A percentile compares a stretch with the other conserved stretches of the same genome.
These are phyloP conservation scores for Euphorbia lathyris DNA, from an alignment of 345 rosid genomes.

Conservation along the genomic window DNA sequence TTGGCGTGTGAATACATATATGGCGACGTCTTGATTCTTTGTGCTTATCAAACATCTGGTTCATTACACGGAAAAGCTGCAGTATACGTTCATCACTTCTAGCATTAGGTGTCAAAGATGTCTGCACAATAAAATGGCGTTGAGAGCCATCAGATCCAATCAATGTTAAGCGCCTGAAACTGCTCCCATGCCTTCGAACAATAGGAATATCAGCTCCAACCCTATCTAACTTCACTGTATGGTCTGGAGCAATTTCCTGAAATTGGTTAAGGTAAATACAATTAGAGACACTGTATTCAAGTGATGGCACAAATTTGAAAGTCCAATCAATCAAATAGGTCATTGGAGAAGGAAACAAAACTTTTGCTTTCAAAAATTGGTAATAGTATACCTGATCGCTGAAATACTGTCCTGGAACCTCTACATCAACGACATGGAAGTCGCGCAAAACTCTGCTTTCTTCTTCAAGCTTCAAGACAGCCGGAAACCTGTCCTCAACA, in stretches of 20 bases:
- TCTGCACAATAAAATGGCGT: slow-evolving; percentile 92
- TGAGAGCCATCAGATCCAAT: slow-evolving; percentile 99
- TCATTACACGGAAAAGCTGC: slow-evolving; percentile 97
- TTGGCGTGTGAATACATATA: slow-evolving; percentile 89
- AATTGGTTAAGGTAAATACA: slow-evolving; percentile 7
- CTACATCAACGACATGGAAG: slow-evolving; percentile 96
- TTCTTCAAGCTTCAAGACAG: slow-evolving; percentile 92
- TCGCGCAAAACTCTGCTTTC: slow-evolving; percentile 92
- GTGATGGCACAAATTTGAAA: background rate
- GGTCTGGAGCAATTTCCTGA: slow-evolving; percentile 96
- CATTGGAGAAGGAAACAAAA: background rate
- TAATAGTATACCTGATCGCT: slow-evolving; percentile 65
- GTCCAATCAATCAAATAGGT: background rate
- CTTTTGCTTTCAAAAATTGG: background rate
- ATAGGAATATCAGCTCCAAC: slow-evolving; percentile 95
- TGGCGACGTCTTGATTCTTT: slow-evolving; percentile 92
- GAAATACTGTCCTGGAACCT: slow-evolving; percentile 99
- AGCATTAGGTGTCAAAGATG: slow-evolving; percentile 98
- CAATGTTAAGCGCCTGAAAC: slow-evolving; percentile 90
- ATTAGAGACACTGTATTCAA: background rate
- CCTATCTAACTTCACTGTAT: slow-evolving; percentile 83
- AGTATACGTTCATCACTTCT: slow-evolving; percentile 94
- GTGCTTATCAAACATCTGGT: slow-evolving; percentile 99
- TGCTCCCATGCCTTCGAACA: slow-evolving; percentile 98
- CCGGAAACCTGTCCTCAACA: slow-evolving; percentile 96